Evolutionary conservation across 371 early-diverging fungal genomes (phyloP), one percentile per base, ranked within the genome.

Genomic region (Mucor indicus): DNA sequence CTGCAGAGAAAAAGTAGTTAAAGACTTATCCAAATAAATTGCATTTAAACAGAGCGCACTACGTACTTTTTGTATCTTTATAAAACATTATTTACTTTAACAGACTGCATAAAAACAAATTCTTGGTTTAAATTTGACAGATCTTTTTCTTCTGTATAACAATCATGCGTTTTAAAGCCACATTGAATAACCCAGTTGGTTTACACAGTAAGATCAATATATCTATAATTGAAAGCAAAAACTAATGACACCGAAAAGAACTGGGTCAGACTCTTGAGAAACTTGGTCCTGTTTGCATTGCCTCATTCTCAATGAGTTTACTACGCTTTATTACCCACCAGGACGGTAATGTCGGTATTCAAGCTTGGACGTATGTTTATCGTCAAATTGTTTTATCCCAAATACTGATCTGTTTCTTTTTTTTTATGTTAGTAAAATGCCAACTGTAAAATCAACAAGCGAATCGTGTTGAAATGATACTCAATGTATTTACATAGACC

Each of bases 301-400:
- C 79, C 5, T 63, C 59, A 8, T 57, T 85, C 15, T 61, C 68
- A 7, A 58, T 60, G 16, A 69, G 69, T 19, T 31, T 57, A 27
- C 38, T 80, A 12, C 70, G 65, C 24, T 67, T 83, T 45, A 80
- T 79, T 29, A 72, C 69, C 19, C 50, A 72, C 48, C 43, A 57
- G 16, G 69, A 74, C 13, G 38, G 53, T 42, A 52, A 59, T 7
- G 50, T 57, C n/a, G 76, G 75, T 1, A 51, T 80, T 23, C 80
- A 80, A 56, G 74, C 78, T 7, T 81, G 79, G 72, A 72, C 67
- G 55, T 79, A 79, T 54, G 70, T 78, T 15, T 38, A 44, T 16
- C 1, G 9, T 25, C 58, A 64, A 20, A 49, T 15, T 27, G 45
- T 20, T 25, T 21, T 29, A 29, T 16, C 7, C 5, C n/a, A 9